Percentiles rank a stretch among this genome's conserved stretches.
phyloP scores from a whole-genome alignment of 2,329 filamentous ascomycete genomes.

The Pseudocercospora musae region DNA sequence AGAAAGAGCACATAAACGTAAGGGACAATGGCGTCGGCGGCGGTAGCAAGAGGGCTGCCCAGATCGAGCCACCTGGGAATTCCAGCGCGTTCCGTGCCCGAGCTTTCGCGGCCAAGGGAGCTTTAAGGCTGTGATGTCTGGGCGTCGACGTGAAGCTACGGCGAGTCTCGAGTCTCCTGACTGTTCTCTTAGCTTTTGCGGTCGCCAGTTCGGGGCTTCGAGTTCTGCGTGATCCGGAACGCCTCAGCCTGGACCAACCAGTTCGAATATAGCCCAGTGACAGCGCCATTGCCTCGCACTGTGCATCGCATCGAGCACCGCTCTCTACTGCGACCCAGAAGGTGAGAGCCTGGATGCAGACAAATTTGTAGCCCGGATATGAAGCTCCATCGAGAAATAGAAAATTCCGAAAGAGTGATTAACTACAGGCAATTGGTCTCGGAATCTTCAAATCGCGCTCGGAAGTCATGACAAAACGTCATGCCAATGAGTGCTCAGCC shows the following conservation, averaged over 20 bases:
- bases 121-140: background rate
- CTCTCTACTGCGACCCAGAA: background rate
- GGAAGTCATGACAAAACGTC: conserved; percentile 33
- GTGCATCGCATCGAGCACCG: too few relatives aligned
- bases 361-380: conserved; percentile 51
- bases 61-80: background rate
- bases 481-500: conserved; percentile 28
- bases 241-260: too few relatives aligned
- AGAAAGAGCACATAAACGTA: background rate
- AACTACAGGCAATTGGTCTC: conserved; percentile 51
- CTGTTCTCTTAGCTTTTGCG: background rate
- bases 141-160: background rate
- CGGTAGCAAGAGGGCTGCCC: background rate
- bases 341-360: background rate
- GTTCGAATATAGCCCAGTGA: too few relatives aligned
- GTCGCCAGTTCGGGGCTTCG: background rate
- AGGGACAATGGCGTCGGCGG: background rate
- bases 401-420: conserved; percentile 48
- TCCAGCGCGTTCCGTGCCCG: too few relatives aligned
- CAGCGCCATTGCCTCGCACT: too few relatives aligned
- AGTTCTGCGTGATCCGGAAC: background rate
- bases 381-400: conserved; percentile 48
- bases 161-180: too few relatives aligned
- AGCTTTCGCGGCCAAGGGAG: background rate
- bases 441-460: conserved; percentile 36